phyloP scores from a whole-genome alignment of 371 early-diverging fungal species.

The Actinomortierella wolfii region DNA sequence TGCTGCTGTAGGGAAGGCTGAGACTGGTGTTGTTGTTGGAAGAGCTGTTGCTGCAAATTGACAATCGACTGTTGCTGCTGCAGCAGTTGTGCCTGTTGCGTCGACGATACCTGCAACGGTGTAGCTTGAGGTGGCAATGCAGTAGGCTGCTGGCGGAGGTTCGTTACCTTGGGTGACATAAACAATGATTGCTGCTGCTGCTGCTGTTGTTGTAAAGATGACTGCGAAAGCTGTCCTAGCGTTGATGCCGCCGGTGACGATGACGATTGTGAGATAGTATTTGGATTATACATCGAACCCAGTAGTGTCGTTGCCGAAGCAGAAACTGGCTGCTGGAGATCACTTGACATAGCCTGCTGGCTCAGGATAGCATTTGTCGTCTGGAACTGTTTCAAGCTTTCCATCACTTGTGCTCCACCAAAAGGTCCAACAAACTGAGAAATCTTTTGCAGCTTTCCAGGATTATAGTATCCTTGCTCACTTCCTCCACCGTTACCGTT shows the following conservation, averaged over 20 bases:
- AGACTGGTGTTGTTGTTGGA: not conserved
- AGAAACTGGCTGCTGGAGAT: not conserved
- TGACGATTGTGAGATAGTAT: not conserved
- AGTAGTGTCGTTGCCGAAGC: not conserved
- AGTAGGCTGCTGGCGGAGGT: not conserved
- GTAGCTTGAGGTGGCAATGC: constrained; percentile 13
- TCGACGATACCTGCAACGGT: not conserved
- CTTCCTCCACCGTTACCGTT: not conserved
- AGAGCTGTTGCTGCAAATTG: not conserved
- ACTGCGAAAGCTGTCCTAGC: constrained; percentile 13
- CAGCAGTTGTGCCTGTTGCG: constrained; percentile 13
- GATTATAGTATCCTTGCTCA: constrained; percentile 12
- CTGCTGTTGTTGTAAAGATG: constrained; percentile 8
- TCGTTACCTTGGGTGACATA: no score
- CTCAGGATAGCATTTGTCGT: constrained; percentile 33
- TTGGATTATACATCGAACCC: not conserved
- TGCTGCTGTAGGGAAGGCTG: not conserved
- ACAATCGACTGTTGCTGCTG: constrained; percentile 15
- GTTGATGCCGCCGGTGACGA: no score
- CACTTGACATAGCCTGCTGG: constrained; percentile 13
- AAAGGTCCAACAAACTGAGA: constrained; percentile 42
- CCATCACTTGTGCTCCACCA: constrained; percentile 40
- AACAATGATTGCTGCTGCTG: constrained; percentile 14
- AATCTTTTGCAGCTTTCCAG: constrained; percentile 41
- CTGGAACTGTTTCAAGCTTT: constrained; percentile 42